phyloP scores from a whole-genome alignment of 768 basidiomycete species.

The Mycena maculata region DNA sequence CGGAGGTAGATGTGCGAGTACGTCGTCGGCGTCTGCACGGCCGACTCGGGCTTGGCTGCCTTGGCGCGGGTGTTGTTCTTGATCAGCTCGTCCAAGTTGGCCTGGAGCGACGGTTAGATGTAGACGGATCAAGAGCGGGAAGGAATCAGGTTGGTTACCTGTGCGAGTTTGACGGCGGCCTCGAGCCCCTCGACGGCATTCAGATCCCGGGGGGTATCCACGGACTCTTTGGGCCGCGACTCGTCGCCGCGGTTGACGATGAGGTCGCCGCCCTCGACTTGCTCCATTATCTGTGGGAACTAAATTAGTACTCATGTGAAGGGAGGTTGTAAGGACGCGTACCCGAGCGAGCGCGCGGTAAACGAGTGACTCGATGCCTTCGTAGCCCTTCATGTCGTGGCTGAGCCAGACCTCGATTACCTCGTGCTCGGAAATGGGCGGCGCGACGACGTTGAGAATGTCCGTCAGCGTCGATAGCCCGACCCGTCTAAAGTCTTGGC shows the following conservation, averaged over 20 bases:
- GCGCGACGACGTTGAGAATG: constrained; percentile 95
- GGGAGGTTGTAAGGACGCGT: constrained; percentile 37
- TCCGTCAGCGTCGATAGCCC: constrained; percentile 91
- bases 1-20: constrained; percentile 94
- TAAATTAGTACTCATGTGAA: constrained; percentile 13
- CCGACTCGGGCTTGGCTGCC: constrained; percentile 45
- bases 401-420: constrained; percentile 96
- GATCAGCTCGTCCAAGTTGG: constrained; percentile 80
- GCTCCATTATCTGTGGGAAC: constrained; percentile 82
- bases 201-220: constrained; percentile 68
- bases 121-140: constrained; percentile 4
- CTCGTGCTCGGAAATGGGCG: constrained; percentile 98
- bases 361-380: constrained; percentile 93
- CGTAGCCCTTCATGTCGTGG: constrained; percentile 97
- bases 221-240: constrained; percentile 73
- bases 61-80: constrained; percentile 64
- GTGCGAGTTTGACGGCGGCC: constrained; percentile 85
- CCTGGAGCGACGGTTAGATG: constrained; percentile 55
- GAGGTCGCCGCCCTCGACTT: constrained; percentile 93
- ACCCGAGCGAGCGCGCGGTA: constrained; percentile 89
- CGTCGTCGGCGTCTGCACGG: constrained; percentile 67
- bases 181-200: constrained; percentile 89
- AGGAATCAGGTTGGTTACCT: constrained; percentile 59
- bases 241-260: constrained; percentile 87
- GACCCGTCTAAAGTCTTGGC: constrained; percentile 89